These are phyloP conservation scores for Stellera chamaejasme DNA, from an alignment of 345 rosid genomes.

Conservation along the genomic window DNA sequence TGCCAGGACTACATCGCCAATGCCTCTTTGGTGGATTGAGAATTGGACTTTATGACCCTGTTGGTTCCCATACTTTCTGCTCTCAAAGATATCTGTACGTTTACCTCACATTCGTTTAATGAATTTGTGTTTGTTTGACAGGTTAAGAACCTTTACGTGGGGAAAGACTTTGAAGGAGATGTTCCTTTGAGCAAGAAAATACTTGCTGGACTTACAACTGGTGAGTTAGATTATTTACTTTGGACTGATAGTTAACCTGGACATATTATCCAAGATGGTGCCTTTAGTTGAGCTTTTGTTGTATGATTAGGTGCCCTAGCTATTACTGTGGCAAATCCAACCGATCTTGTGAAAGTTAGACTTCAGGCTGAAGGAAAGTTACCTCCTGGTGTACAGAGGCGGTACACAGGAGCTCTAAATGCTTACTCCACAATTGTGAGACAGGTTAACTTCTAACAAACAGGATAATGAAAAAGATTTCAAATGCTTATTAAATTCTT, in stretches of 20 bases:
- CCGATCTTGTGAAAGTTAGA: conserved; percentile 98
- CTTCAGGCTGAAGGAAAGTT: conserved; percentile 98
- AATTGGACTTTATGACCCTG: conserved; percentile 96
- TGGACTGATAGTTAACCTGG: background rate
- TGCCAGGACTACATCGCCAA: conserved; percentile 95
- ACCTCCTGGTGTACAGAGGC: conserved; percentile 89
- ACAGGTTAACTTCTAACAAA: conserved; percentile 48
- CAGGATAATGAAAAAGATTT: conserved; percentile 5
- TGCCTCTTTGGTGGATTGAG: conserved; percentile 92
- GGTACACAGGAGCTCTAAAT: conserved; percentile 85
- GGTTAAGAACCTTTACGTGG: conserved; percentile 85
- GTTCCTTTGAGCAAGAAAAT: conserved; percentile 92
- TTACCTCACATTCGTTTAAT: background rate
- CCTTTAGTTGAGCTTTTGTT: conserved; percentile 4
- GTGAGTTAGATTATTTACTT: conserved; percentile 32
- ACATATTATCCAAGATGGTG: background rate
- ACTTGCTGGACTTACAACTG: conserved; percentile 96
- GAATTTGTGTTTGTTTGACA: conserved; percentile 15
- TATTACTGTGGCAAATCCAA: conserved; percentile 85
- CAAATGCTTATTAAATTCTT: conserved; percentile 4
- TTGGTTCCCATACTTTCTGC: conserved; percentile 29
- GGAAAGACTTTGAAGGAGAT: conserved; percentile 82
- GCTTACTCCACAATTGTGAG: conserved; percentile 90
- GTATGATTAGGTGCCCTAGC: conserved; percentile 71
- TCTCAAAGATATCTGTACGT: conserved; percentile 3